Base-by-base conservation (phyloP, 2,329 filamentous ascomycete species). In the Phialophora verrucosa region DNA sequence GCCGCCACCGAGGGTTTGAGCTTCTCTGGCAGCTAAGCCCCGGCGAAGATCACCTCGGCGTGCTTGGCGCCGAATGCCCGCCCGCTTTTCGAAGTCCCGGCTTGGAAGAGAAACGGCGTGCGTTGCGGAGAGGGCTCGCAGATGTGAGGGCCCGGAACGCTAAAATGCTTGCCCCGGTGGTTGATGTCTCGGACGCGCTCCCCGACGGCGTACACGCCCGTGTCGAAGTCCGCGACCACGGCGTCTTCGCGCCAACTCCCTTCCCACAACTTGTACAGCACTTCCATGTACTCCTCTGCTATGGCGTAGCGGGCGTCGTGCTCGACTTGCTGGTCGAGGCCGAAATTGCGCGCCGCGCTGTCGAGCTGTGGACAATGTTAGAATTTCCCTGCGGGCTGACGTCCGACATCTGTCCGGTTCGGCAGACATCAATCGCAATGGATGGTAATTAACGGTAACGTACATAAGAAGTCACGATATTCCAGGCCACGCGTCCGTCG, bases 121-220 rank as follows among this genome's bases (percentile, higher is more conserved):
- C 85, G 76, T 69, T 87, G 85, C 4, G 84, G 84, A 0, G 84
- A 86, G 0, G 85, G 85, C 53, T 85, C 82, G 44, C 85, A 82
- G 32, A 83, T 82, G 63, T 82, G 81, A 1, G 78, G 78, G 6
- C 81, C 78, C 58, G 77, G 78, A 2, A 84, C 77, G 49, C 75
- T 75, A 72, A 83, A 84, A 64, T 77, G 74, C 61, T 85, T 84
- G 1, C 87, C 87, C 11, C 83, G 73, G 74, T 91, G 90, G 75
- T 90, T 83, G 75, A 91, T 91, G 66, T 86, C 78, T 5, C 89
- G 82, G 1, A 91, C 86, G 0, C 85, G 81, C 2, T 79, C 75
- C 2, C 85, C 84, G 32, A 85, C 80, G 0, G 85, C 85, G 74
- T 90, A 91, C 55, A 89, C 76, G 0, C 86, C 86, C 5, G 80